These are phyloP conservation scores for Cadophora luteo-olivacea DNA, from an alignment of 2,329 filamentous ascomycete species.

Conservation along the genomic window DNA sequence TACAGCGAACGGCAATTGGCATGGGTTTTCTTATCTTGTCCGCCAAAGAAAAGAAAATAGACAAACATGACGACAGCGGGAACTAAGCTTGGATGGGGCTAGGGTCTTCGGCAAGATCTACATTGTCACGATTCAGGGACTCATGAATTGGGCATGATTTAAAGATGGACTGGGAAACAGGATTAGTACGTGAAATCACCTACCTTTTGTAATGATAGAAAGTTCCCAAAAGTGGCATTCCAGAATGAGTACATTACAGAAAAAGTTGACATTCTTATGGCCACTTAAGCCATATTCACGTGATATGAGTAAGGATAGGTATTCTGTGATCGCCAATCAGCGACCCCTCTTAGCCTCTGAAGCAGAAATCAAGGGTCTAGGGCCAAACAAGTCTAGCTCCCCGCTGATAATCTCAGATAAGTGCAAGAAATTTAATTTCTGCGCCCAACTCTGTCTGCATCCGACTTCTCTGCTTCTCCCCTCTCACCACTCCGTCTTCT, in stretches of 20 bases:
- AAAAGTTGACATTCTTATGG: too few species aligned
- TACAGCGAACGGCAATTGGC: conserved; percentile 3
- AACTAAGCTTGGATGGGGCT: conserved; percentile 11
- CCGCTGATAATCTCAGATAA: conserved; percentile 20
- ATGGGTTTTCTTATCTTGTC: not conserved
- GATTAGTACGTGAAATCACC: not conserved
- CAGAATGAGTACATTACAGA: too few species aligned
- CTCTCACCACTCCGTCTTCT: conserved; percentile 33
- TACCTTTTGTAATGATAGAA: not conserved
- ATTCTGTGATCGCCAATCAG: not conserved
- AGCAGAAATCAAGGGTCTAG: too few species aligned
- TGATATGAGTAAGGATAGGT: not conserved
- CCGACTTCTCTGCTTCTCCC: conserved; percentile 23
- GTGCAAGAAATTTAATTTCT: conserved; percentile 14
- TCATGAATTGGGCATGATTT: not conserved
- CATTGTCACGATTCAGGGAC: conserved; percentile 6
- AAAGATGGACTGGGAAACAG: not conserved
- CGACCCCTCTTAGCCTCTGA: too few species aligned
- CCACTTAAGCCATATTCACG: not conserved
- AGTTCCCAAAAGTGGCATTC: too few species aligned
- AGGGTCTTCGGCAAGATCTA: not conserved
- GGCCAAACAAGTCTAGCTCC: too few species aligned
- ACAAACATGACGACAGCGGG: not conserved
- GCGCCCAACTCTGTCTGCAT: conserved; percentile 15
- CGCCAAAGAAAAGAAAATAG: not conserved